Base-by-base conservation (phyloP, 2,329 filamentous ascomycete genomes). In the Fusarium continuum region DNA sequence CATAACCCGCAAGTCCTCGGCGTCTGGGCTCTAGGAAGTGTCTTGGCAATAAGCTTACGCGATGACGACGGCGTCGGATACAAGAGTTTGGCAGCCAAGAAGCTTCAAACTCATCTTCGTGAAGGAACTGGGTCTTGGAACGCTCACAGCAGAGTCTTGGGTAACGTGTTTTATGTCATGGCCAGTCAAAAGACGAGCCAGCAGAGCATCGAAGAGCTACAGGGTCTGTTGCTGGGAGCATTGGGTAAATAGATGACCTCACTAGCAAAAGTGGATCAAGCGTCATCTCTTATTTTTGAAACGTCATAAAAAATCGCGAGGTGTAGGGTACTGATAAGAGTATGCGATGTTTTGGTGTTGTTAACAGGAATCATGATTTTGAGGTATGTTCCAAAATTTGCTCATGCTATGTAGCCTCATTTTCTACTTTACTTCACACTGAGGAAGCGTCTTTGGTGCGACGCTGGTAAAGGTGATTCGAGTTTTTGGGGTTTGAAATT, bases 11-110 rank as follows among this genome's bases (percentile, higher is more conserved):
- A 78, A 0, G 85, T 95, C 0, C 80, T 85, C 4, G 85, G 88
- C 8, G 85, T 90, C 0, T 91, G 91, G 78, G 89, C 91, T 0
- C 77, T 95, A 2, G 92, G 92, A 0, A 90, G 86, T 3, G 89
- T 95, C 1, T 78, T 95, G 10, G 88, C 89, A 1, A 87, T 96
- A 31, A 80, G 79, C 22, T 68, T 86, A 49, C 71, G 73, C 5
- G 79, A 80, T 11, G 71, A 74, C 1, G 75, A 76, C 8, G 78
- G 76, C 4, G 64, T 75, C 1, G 82, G 82, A 0, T 84, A 84
- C 62, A 80, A 76, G 54, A 83, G 82, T 60, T 77, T 75, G 11
- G 81, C 79, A 0, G 81, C 83, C 0, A 70, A 72, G n/a, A 74
- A 73, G 1, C 64, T 85, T 0, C 80, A 82, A 39, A 71, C 74